Conservation (phyloP, 2,329 filamentous ascomycete genomes). For the Dothideomycetes sp. region DNA sequence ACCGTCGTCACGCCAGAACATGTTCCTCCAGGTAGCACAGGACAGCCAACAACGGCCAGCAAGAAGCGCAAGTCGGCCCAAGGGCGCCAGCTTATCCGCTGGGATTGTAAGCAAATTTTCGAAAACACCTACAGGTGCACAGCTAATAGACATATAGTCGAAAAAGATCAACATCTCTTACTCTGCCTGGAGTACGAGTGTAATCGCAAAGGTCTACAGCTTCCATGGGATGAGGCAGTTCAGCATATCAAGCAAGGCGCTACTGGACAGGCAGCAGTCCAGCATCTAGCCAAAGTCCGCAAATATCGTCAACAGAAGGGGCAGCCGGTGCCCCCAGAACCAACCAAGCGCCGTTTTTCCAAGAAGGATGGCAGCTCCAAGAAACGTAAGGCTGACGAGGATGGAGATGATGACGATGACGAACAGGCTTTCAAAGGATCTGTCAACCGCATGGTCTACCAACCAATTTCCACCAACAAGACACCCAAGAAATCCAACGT, state of each 20-base stretch:
- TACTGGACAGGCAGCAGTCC: conserved; percentile 16
- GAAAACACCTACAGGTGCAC: neutral
- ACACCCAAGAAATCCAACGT: neutral
- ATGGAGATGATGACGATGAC: neutral
- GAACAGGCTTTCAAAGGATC: neutral
- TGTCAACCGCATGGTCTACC: neutral
- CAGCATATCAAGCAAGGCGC: conserved; percentile 9
- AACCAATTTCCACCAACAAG: neutral
- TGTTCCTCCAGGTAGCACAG: no score
- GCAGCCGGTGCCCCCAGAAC: conserved; percentile 14
- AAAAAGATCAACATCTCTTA: conserved; percentile 17
- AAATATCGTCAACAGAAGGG: conserved; percentile 11
- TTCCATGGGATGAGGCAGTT: conserved; percentile 16
- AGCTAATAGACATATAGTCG: conserved; percentile 11
- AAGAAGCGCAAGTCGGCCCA: conserved; percentile 4
- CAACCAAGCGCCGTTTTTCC: conserved; percentile 6
- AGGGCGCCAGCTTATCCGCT: conserved; percentile 17
- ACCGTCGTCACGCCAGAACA: no score
- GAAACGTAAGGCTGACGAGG: neutral
- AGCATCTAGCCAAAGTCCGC: conserved; percentile 18
- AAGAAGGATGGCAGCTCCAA: neutral
- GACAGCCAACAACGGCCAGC: neutral
- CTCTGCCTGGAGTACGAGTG: conserved; percentile 15
- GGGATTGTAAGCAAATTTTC: conserved; percentile 15
- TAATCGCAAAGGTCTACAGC: conserved; percentile 8